Base-by-base conservation (phyloP, 352 stramenopile genomes). In the Thalassiosira pacifica region DNA sequence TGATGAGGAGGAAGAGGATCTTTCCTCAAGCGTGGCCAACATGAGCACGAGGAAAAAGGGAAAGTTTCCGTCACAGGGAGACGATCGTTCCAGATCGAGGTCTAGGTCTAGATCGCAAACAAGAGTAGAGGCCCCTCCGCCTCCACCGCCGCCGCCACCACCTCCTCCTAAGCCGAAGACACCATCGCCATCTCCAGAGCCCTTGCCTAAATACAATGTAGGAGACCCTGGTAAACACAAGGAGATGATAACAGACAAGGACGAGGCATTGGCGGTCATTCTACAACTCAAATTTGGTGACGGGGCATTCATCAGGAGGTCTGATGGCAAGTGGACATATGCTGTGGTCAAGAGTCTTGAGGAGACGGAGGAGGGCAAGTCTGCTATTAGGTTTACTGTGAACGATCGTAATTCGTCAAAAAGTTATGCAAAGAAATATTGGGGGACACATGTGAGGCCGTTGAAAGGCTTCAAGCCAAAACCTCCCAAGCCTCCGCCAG, bases 241-340 rank as follows among this genome's bases (percentile, higher is more conserved):
- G 3, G 75, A 88, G 26, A 88, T 88, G 81, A 75, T 84, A 26
- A 57, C 42, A 6, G 81, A 88, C 29, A 79, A 69, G n/a, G 53
- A 77, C 0, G 67, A 76, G 68, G 77, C 72, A 60, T 18, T 64
- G 48, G 37, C 40, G 6, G 63, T 78, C 19, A 82, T 88, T 22
- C 37, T 70, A 24, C 72, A 82, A 27, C 40, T 88, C 31, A 63
- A 78, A 40, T 76, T 84, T 45, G 45, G 60, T 16, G 81, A 88
- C 70, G 68, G 75, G 31, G 82, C 82, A 53, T 88, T 88, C 60
- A 88, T 88, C 55, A 63, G 76, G 19, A 64, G 82, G 3, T 85
- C 76, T n/a, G 76, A 88, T 73, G 82, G 82, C 11, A 88, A 83
- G 29, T 88, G 77, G 76, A 88, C 82, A 22, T 88, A 77, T 73